Conservation (phyloP, 169 alveolate species). For the Eimeria praecox region DNA sequence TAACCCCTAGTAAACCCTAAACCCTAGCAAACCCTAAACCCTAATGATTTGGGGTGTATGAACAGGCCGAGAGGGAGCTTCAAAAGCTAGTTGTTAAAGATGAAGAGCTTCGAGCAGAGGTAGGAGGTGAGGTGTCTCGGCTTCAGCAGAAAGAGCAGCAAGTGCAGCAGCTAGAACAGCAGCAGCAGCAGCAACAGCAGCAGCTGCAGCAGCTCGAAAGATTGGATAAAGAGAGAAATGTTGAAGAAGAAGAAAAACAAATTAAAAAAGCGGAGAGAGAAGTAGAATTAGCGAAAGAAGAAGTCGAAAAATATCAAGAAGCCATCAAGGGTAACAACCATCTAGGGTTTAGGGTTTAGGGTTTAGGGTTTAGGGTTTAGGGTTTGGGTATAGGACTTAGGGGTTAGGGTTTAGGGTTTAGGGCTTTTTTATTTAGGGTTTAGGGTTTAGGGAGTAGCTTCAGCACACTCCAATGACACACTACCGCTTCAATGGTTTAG, state of each 20-base stretch:
- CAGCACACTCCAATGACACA: too few relatives aligned
- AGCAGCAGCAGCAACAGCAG: slow-evolving; percentile 48
- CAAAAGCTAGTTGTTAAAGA: slow-evolving; percentile 31
- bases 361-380: slow-evolving; percentile 10
- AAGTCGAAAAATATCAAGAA: slow-evolving; percentile 34
- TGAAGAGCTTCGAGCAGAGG: slow-evolving; percentile 70
- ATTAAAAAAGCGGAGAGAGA: slow-evolving; percentile 43
- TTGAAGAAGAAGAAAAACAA: neutral
- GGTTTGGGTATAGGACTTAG: slow-evolving; percentile 6
- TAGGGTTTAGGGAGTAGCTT: slow-evolving; percentile 10
- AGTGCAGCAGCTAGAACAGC: neutral
- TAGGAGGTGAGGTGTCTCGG: slow-evolving; percentile 38
- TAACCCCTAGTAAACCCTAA: neutral
- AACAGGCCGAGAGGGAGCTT: slow-evolving; percentile 56
- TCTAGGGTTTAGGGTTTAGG: neutral
- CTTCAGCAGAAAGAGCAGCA: slow-evolving; percentile 36
- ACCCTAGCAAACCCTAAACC: neutral
- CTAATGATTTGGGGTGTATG: neutral
- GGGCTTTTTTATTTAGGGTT: neutral
- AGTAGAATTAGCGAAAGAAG: slow-evolving; percentile 45
- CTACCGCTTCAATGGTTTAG: neutral
- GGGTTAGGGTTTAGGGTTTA: neutral
- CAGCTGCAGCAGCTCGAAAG: neutral
- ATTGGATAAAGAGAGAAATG: neutral
- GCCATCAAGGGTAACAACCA: slow-evolving; percentile 60